phyloP scores from a whole-genome alignment of 2,329 filamentous ascomycete genomes.

The Ophiobolus disseminans region DNA sequence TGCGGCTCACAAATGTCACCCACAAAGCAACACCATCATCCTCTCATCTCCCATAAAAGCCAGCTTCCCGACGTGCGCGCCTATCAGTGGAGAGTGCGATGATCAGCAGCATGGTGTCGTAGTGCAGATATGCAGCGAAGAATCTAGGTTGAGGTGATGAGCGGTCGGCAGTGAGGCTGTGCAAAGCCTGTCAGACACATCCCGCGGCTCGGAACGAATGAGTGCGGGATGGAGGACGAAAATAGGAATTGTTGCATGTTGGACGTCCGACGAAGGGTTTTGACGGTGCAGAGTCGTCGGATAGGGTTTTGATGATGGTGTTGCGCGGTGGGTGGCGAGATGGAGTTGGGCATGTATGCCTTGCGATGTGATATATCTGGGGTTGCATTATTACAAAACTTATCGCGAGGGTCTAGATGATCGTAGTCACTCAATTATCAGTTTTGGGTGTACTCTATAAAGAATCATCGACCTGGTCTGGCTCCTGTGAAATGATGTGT shows the following conservation, averaged over 20 bases:
- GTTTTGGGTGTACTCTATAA: no score
- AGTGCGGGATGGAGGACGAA: constrained; percentile 10
- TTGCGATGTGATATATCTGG: no score
- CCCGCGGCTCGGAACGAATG: constrained; percentile 16
- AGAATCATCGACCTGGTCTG: no score
- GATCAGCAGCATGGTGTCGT: constrained; percentile 19
- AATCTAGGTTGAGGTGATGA: constrained; percentile 7
- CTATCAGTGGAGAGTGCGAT: constrained; percentile 2
- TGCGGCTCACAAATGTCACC: constrained; percentile 6
- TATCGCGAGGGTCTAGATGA: no score
- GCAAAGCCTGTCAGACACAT: constrained; percentile 23
- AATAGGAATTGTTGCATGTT: constrained; percentile 16
- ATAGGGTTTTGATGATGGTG: not conserved
- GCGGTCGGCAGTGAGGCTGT: constrained; percentile 23
- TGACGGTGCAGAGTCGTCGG: not conserved
- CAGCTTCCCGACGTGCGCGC: not conserved
- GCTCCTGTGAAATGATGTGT: no score
- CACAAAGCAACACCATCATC: not conserved
- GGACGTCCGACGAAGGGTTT: not conserved
- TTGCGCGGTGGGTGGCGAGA: not conserved
- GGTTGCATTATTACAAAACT: not conserved
- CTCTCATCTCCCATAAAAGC: not conserved
- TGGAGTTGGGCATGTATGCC: no score
- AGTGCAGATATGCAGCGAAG: constrained; percentile 9
- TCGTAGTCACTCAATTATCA: no score